Base-by-base conservation (phyloP, 2,329 filamentous ascomycete species). In the Didymella glomerata region DNA sequence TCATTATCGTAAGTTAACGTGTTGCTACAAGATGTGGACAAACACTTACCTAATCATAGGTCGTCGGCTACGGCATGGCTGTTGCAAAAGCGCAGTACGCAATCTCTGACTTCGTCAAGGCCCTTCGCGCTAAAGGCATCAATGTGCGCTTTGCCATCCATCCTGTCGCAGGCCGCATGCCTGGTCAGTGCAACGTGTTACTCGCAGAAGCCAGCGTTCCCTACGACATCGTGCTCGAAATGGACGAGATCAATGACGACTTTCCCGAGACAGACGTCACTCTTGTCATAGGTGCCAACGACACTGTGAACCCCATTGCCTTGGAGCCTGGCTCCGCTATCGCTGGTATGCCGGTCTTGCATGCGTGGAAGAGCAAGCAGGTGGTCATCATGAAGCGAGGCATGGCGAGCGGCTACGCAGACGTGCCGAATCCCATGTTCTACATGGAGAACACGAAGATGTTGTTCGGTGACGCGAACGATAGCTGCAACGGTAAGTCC, bases 161-260 rank as follows among this genome's bases (percentile, higher is more conserved):
- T 72, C 92, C 92, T 0, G 92, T 96, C 27, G 93, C 93, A 0
- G 93, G 93, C 11, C 87, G 93, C 30, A 96, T 97, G 93, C 93
- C 93, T 0, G 93, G 93, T 0, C 93, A 96, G 78, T 96, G 92
- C 80, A 96, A 97, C 71, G 92, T 96, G 4, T 82, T 97, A 2
- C 86, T 96, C 14, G 93, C 93, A 0, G 93, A 97, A 76, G 93
- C 93, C 1, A 89, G 86, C 32, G 93, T 96, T 28, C 92, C 92
- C 2, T 96, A 96, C 70, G 93, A 97, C 68, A 94, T 96, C 55
- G 92, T 96, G 27, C 84, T 96, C 45, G 92, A 97, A 79, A 96
- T 96, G 92, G 93, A 96, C 68, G 93, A 97, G 81, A 96, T 96
- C 79, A 97, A 96, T 76, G 92, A 96, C 63, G 92, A 96, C 70